Conservation (phyloP, 2,329 filamentous ascomycete species). For the Clarireedia homoeocarpa region DNA sequence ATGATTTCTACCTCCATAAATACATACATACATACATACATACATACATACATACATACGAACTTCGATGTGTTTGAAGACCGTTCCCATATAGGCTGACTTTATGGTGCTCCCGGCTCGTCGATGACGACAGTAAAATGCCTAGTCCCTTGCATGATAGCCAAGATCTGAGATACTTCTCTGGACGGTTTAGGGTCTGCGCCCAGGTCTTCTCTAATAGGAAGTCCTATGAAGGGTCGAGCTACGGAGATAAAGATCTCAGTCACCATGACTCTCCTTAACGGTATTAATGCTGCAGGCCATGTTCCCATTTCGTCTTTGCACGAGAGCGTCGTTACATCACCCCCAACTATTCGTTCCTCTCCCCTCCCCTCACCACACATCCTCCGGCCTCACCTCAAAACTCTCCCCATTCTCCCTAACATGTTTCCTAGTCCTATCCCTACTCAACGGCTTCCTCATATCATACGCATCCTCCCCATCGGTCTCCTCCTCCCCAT, state of each 20-base stretch:
- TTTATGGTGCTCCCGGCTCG: no score
- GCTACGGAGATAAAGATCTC: background rate
- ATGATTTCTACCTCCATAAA: no score
- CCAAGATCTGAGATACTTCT: no score
- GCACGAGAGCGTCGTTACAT: no score
- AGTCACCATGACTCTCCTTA: background rate
- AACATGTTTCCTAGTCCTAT: constrained; percentile 67
- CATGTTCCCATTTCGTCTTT: no score
- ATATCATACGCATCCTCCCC: constrained; percentile 94
- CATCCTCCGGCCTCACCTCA: constrained; percentile 73
- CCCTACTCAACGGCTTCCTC: constrained; percentile 82
- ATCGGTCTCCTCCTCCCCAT: constrained; percentile 67
- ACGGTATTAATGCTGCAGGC: background rate
- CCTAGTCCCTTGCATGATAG: no score
- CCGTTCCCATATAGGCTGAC: no score
- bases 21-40: no score
- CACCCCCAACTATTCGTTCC: background rate
- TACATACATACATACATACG: no score
- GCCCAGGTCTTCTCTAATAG: background rate
- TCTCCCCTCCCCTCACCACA: constrained; percentile 52
- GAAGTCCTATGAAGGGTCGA: background rate
- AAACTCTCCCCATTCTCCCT: constrained; percentile 73
- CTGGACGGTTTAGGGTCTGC: background rate
- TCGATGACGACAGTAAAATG: no score
- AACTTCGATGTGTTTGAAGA: no score